These are phyloP conservation scores for Trichoderma gracile DNA, from an alignment of 2,329 filamentous ascomycete species.

Conservation along the genomic window DNA sequence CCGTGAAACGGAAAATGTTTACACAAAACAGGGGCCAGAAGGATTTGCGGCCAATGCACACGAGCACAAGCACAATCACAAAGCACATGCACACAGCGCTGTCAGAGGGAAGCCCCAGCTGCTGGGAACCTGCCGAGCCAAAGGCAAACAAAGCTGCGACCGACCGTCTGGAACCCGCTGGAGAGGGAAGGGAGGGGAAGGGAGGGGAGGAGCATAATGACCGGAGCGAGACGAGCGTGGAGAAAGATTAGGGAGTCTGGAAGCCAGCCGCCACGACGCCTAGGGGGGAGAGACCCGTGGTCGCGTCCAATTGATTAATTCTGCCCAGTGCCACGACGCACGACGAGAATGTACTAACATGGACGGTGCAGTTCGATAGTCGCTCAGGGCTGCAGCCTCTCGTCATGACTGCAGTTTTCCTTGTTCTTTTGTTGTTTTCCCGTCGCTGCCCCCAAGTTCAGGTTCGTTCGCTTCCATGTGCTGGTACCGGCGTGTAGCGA, in stretches of 20 bases:
- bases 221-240: background rate
- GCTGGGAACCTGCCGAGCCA: background rate
- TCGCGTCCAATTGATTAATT: background rate
- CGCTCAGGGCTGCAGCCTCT: conserved; percentile 13
- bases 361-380: background rate
- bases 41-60: background rate
- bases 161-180: conserved; percentile 16
- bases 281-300: background rate
- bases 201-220: too few relatives aligned
- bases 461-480: background rate
- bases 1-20: too few relatives aligned
- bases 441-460: background rate
- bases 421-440: background rate
- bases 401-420: conserved; percentile 4
- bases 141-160: conserved; percentile 10
- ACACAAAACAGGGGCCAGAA: too few relatives aligned
- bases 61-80: background rate
- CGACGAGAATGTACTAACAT: too few relatives aligned
- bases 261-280: conserved; percentile 12
- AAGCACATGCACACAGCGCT: background rate
- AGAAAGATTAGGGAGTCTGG: background rate
- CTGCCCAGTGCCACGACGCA: too few relatives aligned
- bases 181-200: background rate
- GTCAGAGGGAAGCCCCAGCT: background rate
- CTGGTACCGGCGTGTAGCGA: background rate